Percentiles rank a stretch among this genome's conserved stretches.
These are phyloP conservation scores for Salix arbutifolia DNA, from an alignment of 345 rosid species.

Conservation along the genomic window DNA sequence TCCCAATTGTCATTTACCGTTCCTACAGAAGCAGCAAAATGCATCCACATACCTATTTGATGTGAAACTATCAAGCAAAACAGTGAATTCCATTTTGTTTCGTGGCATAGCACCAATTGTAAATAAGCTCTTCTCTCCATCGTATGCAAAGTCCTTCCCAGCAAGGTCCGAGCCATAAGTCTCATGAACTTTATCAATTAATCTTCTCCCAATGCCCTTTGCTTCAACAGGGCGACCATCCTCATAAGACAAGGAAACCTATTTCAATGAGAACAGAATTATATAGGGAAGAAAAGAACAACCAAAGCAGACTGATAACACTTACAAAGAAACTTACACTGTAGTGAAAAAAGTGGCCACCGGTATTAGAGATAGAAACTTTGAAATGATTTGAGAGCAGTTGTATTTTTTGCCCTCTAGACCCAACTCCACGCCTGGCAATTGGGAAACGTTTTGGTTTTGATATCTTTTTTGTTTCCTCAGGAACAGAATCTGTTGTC, in stretches of 20 bases:
- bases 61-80: conserved; percentile 17
- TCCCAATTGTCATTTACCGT: not conserved
- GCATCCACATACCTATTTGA: conserved; percentile 12
- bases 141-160: conserved; percentile 28
- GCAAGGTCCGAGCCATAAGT: conserved; percentile 21
- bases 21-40: not conserved
- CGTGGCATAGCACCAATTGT: conserved; percentile 18
- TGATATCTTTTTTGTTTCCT: not conserved
- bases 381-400: conserved; percentile 24
- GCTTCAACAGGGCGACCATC: conserved; percentile 19
- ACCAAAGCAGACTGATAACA: not conserved
- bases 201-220: conserved; percentile 20
- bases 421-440: conserved; percentile 18
- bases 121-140: conserved; percentile 26
- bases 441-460: conserved; percentile 13
- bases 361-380: conserved; percentile 7
- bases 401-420: conserved; percentile 19
- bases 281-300: not conserved
- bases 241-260: conserved; percentile 19
- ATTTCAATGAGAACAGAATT: not conserved
- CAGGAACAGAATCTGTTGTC: not conserved
- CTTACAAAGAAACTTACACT: conserved; percentile 8
- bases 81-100: conserved; percentile 28
- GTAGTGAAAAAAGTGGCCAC: conserved; percentile 19
- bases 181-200: conserved; percentile 22